A percentile compares a stretch with the other conserved stretches of the same genome.
phyloP scores from a whole-genome alignment of 495 filamentous ascomycete species.

The Penicillium goetzii region DNA sequence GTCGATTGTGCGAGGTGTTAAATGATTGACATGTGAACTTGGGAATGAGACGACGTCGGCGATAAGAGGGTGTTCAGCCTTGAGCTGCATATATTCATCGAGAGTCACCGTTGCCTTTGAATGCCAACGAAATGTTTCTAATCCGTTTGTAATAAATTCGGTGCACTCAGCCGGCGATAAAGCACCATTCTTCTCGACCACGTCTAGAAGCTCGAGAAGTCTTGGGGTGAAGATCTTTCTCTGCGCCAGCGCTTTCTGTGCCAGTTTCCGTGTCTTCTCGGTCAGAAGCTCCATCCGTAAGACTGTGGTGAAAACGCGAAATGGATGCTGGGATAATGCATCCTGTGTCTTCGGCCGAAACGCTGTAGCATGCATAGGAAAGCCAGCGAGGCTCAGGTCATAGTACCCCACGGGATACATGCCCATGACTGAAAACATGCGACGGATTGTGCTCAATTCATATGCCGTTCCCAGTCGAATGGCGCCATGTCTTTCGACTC shows the following conservation, averaged over 20 bases:
- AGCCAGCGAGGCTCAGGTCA: slow-evolving; percentile 42
- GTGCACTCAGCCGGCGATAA: slow-evolving; percentile 26
- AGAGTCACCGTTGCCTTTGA: slow-evolving; percentile 40
- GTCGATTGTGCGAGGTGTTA: slow-evolving; percentile 50
- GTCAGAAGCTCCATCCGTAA: slow-evolving; percentile 44
- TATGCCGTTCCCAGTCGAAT: slow-evolving; percentile 46
- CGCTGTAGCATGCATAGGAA: slow-evolving; percentile 50
- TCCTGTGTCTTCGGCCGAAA: slow-evolving; percentile 40
- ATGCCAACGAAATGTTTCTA: slow-evolving; percentile 48
- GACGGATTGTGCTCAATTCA: slow-evolving; percentile 42
- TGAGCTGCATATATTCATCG: slow-evolving; percentile 42
- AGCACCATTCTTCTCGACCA: slow-evolving; percentile 26
- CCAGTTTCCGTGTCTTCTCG: slow-evolving; percentile 29
- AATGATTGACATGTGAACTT: slow-evolving; percentile 49
- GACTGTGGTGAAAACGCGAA: slow-evolving; percentile 50
- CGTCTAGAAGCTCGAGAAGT: slow-evolving; percentile 32
- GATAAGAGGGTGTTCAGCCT: slow-evolving; percentile 44
- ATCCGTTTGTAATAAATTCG: slow-evolving; percentile 40
- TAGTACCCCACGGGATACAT: slow-evolving; percentile 53
- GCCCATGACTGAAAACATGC: slow-evolving; percentile 46
- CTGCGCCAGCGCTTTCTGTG: slow-evolving; percentile 31
- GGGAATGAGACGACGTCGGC: slow-evolving; percentile 49
- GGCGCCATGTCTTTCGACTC: slow-evolving; percentile 48
- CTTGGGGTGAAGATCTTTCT: slow-evolving; percentile 42
- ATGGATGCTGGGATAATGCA: slow-evolving; percentile 40